These are phyloP conservation scores for Aspergillus tamarii DNA, from an alignment of 2,329 filamentous ascomycete species.

Conservation along the genomic window DNA sequence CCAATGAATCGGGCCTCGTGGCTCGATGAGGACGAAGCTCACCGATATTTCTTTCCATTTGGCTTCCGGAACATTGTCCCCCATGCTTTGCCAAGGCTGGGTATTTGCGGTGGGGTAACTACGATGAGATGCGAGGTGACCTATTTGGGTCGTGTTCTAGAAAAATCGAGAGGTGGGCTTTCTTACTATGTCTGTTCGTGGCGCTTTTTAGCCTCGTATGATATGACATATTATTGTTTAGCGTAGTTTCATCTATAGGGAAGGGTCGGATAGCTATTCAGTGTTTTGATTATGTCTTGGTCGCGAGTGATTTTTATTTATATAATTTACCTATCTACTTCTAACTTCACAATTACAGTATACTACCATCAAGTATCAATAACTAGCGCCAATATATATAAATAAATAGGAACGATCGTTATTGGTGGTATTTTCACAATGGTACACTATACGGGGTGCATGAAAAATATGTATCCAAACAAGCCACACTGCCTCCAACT, in stretches of 20 bases:
- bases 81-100: slow-evolving; percentile 8
- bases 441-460: too few species aligned
- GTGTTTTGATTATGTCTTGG: neutral
- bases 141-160: neutral
- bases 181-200: neutral
- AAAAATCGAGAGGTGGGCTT: neutral
- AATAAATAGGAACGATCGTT: too few species aligned
- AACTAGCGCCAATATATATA: too few species aligned
- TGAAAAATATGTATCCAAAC: neutral
- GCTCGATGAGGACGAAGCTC: slow-evolving; percentile 4
- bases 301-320: neutral
- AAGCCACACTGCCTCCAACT: neutral
- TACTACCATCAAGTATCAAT: too few species aligned
- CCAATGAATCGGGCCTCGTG: slow-evolving; percentile 7
- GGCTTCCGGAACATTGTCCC: slow-evolving; percentile 14
- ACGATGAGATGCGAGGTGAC: too few species aligned
- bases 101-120: neutral
- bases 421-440: too few species aligned
- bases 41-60: slow-evolving; percentile 19
- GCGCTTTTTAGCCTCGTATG: neutral
- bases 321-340: too few species aligned
- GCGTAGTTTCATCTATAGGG: neutral
- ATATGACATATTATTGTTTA: slow-evolving; percentile 1
- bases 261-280: neutral
- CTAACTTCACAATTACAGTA: too few species aligned